A percentile compares a stretch with the other conserved stretches of the same genome.
These are phyloP conservation scores for Pittosporum tobira DNA, from an alignment of 129 eudicot genomes.

Conservation along the genomic window DNA sequence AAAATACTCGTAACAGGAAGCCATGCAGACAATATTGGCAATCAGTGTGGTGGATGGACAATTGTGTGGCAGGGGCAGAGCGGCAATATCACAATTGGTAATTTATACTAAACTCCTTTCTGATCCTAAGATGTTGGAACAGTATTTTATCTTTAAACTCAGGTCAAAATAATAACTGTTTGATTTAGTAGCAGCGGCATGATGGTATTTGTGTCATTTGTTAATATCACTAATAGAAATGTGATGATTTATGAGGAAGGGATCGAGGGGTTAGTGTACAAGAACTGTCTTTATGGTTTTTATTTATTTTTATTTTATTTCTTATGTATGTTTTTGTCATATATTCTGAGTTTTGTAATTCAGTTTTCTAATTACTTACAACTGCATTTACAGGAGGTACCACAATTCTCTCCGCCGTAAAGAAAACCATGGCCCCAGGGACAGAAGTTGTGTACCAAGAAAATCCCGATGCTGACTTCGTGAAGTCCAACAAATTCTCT, in stretches of 20 bases:
- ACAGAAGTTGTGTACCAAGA: conserved; percentile 52
- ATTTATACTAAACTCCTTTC: background rate
- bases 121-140: background rate
- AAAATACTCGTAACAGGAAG: conserved; percentile 69
- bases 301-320: no score
- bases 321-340: no score
- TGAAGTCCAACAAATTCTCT: conserved; percentile 44
- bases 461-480: conserved; percentile 37
- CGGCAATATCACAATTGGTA: conserved; percentile 61
- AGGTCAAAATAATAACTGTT: no score
- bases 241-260: no score
- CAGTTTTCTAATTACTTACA: conserved; percentile 1
- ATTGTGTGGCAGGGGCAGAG: conserved; percentile 63
- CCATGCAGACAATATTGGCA: conserved; percentile 59
- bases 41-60: conserved; percentile 90
- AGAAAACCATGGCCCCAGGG: conserved; percentile 39
- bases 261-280: no score
- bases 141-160: no score
- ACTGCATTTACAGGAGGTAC: conserved; percentile 44
- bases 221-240: no score
- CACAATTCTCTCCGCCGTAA: conserved; percentile 53
- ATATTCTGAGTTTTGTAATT: no score
- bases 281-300: no score
- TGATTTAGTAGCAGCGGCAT: no score
- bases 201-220: no score